phyloP scores from a whole-genome alignment of 805 yeast genomes.

The Kluyveromyces dobzhanskii region DNA sequence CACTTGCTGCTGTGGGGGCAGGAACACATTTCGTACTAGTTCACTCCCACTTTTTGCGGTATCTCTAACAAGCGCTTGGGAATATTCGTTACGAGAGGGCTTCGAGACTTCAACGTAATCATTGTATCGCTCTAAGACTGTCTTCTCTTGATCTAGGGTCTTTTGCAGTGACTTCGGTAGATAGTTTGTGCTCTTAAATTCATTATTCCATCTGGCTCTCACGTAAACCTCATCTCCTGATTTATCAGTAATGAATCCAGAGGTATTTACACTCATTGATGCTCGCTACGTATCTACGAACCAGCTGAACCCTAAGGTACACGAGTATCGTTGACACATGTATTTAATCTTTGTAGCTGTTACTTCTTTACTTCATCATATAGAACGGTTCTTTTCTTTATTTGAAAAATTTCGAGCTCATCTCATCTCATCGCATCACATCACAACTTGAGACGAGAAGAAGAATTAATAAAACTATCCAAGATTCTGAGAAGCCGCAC shows the following conservation, averaged over 20 bases:
- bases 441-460: too few relatives aligned
- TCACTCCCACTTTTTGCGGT: slow-evolving; percentile 2
- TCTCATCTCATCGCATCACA: slow-evolving; percentile 1
- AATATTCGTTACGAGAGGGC: background rate
- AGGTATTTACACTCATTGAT: too few relatives aligned
- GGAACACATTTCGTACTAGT: slow-evolving; percentile 7
- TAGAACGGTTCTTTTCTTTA: background rate
- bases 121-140: slow-evolving; percentile 12
- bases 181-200: slow-evolving; percentile 17
- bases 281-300: too few relatives aligned
- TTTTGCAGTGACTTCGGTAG: slow-evolving; percentile 27
- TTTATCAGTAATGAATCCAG: background rate
- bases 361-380: background rate
- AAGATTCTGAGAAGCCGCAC: too few relatives aligned
- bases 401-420: background rate
- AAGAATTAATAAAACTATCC: too few relatives aligned
- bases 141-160: slow-evolving; percentile 16
- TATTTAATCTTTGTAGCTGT: background rate
- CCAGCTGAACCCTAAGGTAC: too few relatives aligned
- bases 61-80: background rate
- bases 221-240: slow-evolving; percentile 17
- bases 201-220: slow-evolving; percentile 23
- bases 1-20: slow-evolving; percentile 7
- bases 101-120: background rate
- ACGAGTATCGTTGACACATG: too few relatives aligned